Base-by-base conservation (phyloP, 257 asterid genomes). In the Eustoma russellianum region DNA sequence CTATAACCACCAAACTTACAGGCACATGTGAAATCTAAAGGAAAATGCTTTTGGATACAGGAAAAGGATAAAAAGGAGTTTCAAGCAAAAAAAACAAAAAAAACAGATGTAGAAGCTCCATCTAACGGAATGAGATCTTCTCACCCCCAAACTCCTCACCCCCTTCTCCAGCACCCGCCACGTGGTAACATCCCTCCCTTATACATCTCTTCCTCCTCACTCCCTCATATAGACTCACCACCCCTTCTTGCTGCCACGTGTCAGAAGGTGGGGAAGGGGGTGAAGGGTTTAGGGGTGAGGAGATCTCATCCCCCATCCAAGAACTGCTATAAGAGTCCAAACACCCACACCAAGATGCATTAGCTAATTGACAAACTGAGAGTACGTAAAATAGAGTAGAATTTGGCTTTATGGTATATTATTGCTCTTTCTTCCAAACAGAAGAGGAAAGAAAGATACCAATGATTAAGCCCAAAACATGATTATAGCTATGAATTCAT, bases 351-450 rank as follows among this genome's bases (percentile, higher is more conserved):
- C 56, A 57, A 57, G 66, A 68, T 51, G 59, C 30, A 17, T 53
- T 70, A 59, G 66, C 68, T 66, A 71, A 66, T 78, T 68, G 74
- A 66, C 76, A 81, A 76, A 78, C 79, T 60, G 54, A 64, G 75
- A 46, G 77, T 45, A 59, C 34, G 53, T 24, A 48, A 24, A 2
- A 24, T 24, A 24, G 30, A 24, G 30, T 24, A 24, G 56, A 52
- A 62, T 49, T 30, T 52, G 60, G 67, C 49, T 76, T 57, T 72
- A 60, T 62, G 60, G 70, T 68, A 67, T 55, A 60, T 47, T 41
- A 19, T 65, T 45, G 17, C 30, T 48, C 57, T 28, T 34, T 51
- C 12, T 41, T 50, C 8, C 50, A 54, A 15, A 40, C 34, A n/a
- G 54, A 59, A 44, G 46, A 24, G 34, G 40, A 40, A 19, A 49